A percentile compares a stretch with the other conserved stretches of the same genome.
phyloP scores from a whole-genome alignment of 352 stramenopile species.

The Globisporangium mamillatum region DNA sequence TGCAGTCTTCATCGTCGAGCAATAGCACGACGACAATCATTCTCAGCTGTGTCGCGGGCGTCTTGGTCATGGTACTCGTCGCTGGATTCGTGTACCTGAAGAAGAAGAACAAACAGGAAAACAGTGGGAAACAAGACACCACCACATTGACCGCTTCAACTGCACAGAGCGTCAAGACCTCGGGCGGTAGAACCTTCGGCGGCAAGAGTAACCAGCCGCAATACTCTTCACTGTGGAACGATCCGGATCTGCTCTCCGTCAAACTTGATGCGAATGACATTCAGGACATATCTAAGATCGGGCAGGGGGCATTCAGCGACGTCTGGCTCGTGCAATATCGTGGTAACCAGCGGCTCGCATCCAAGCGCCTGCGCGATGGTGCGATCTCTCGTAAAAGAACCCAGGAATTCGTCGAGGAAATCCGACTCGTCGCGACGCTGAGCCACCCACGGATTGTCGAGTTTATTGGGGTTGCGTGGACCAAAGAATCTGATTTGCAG shows the following conservation, averaged over 20 bases:
- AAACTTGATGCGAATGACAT: conserved; percentile 43
- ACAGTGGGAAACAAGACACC: neutral
- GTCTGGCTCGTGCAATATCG: conserved; percentile 45
- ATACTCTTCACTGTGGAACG: conserved; percentile 37
- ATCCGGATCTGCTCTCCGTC: conserved; percentile 38
- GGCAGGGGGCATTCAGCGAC: conserved; percentile 29
- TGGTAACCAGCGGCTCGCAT: conserved; percentile 29
- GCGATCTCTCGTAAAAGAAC: conserved; percentile 3
- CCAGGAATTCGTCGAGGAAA: conserved; percentile 46
- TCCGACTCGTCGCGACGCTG: conserved; percentile 41
- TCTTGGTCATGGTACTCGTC: neutral
- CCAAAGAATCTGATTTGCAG: conserved; percentile 42
- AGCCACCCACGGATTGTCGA: conserved; percentile 42
- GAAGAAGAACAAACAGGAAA: neutral
- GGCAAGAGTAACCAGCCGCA: too few species aligned
- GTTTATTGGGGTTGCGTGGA: conserved; percentile 50
- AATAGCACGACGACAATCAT: neutral
- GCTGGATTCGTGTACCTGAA: neutral
- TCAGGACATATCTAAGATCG: conserved; percentile 33
- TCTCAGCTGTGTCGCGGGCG: conserved; percentile 3
- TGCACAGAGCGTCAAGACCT: too few species aligned
- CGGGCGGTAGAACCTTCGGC: too few species aligned
- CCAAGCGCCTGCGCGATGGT: conserved; percentile 34
- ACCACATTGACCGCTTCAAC: too few species aligned
- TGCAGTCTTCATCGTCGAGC: neutral